Base-by-base conservation (phyloP, 352 stramenopile genomes). In the Pythium sp. region DNA sequence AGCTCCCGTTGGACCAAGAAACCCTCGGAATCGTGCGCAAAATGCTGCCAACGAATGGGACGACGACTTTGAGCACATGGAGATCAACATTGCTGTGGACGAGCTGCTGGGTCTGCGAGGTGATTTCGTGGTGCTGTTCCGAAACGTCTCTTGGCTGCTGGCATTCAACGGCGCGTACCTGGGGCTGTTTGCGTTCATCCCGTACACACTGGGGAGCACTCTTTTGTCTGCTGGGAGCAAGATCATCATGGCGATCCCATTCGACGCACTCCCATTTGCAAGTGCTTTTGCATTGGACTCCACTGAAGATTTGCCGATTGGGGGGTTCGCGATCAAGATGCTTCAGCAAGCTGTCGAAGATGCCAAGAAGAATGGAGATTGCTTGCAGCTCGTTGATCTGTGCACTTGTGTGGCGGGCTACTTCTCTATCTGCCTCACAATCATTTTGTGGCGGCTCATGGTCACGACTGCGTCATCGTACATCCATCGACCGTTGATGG, bases 81-180 rank as follows among this genome's bases (percentile, higher is more conserved):
- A 98, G 72, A 94, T 98, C 62, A 97, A 98, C 68, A 94, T 99
- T 43, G 95, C 97, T 0, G 88, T 99, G 73, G 97, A 99, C 70
- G 97, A 99, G 71, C 77, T 99, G 1, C 73, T 99, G n/a, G 97
- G 97, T 9, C 80, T 99, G 24, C 92, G 97, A 51, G 97, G 97
- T 3, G 96, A 98, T 34, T 76, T 98, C 47, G 76, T 95, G 57
- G 89, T 97, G 30, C 75, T 99, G 6, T 90, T 99, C 67, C 91
- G 97, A 26, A 99, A 99, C 70, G 85, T 99, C 5, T 93, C 97
- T 58, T 99, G 97, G 96, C 78, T 99, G 3, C 66, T 99, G 38
- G 94, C 97, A 12, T 99, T 99, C 79, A 98, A 99, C 72, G 97
- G 95, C 15, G 92, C 97, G 1, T 99, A 99, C 73, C 79, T 99